A percentile compares a stretch with the other conserved stretches of the same genome.
These are phyloP conservation scores for Acorus gramineus DNA, from an alignment of 106 monocot genomes.

Conservation along the genomic window DNA sequence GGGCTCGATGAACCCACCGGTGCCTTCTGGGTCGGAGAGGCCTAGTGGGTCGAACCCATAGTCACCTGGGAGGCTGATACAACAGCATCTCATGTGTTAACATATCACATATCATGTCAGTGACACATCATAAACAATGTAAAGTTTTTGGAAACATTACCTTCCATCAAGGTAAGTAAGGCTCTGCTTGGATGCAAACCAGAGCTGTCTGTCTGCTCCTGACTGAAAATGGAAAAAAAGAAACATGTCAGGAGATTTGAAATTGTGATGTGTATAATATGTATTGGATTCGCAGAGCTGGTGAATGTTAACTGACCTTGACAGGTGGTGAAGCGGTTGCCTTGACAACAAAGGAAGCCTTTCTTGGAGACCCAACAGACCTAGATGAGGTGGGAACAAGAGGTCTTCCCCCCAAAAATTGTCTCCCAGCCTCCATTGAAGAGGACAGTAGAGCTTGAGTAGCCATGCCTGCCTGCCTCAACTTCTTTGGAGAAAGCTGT, in stretches of 20 bases:
- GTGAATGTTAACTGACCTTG: constrained; percentile 35
- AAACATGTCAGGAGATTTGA: background rate
- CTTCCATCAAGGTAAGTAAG: constrained; percentile 90
- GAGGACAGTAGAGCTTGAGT: constrained; percentile 77
- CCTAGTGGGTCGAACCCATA: constrained; percentile 92
- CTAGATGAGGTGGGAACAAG: constrained; percentile 28
- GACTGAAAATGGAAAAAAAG: constrained; percentile 30
- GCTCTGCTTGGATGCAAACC: constrained; percentile 97
- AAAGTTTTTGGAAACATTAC: constrained; percentile 16
- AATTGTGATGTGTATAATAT: no score
- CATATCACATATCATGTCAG: no score
- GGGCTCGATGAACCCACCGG: constrained; percentile 98
- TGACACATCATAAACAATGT: background rate
- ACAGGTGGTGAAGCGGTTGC: constrained; percentile 72
- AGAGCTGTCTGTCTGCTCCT: constrained; percentile 77
- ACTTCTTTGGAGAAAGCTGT: background rate
- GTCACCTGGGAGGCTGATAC: constrained; percentile 78
- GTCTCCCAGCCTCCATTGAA: constrained; percentile 74
- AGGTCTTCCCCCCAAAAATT: constrained; percentile 61
- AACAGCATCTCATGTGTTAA: background rate
- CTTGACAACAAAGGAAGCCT: constrained; percentile 53
- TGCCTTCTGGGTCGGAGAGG: constrained; percentile 87
- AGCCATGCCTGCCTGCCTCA: constrained; percentile 24
- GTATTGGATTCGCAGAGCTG: background rate
- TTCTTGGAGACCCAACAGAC: constrained; percentile 28